These are phyloP conservation scores for Pichia sp. DNA, from an alignment of 1,139 yeast genomes.

Conservation along the genomic window DNA sequence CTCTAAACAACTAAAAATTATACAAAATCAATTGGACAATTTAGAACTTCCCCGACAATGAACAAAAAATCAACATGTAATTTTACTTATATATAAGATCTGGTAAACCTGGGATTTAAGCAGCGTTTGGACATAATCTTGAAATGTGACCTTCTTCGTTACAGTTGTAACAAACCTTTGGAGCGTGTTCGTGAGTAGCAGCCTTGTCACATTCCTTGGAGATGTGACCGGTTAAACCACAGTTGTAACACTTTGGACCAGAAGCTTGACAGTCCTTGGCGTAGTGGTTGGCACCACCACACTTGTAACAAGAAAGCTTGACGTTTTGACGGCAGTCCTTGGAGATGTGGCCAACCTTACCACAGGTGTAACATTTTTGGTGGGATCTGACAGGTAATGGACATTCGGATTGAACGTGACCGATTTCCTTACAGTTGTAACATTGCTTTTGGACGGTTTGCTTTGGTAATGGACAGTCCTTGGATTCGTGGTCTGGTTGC, in stretches of 20 bases:
- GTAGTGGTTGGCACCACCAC: slow-evolving; percentile 93
- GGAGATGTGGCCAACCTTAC: slow-evolving; percentile 82
- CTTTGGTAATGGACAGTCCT: slow-evolving; percentile 85
- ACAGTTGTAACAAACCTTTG: slow-evolving; percentile 76
- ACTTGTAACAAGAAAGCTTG: slow-evolving; percentile 69
- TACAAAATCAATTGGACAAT: neutral
- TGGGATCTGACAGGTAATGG: slow-evolving; percentile 46
- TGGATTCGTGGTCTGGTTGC: slow-evolving; percentile 86
- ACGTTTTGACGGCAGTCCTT: slow-evolving; percentile 50
- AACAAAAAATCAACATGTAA: neutral
- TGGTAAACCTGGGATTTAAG: neutral
- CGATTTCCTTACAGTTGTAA: slow-evolving; percentile 72
- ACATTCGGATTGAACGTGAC: slow-evolving; percentile 70
- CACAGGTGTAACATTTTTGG: slow-evolving; percentile 78
- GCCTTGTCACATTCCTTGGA: slow-evolving; percentile 72
- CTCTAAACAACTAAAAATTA: slow-evolving; percentile 1
- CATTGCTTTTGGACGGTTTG: slow-evolving; percentile 84
- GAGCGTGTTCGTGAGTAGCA: slow-evolving; percentile 35
- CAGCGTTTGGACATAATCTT: slow-evolving; percentile 53
- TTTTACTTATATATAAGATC: too few relatives aligned
- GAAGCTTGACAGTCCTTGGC: slow-evolving; percentile 89
- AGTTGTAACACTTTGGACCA: slow-evolving; percentile 81
- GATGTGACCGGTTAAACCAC: slow-evolving; percentile 89
- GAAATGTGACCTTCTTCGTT: slow-evolving; percentile 62
- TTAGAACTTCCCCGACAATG: slow-evolving; percentile 4